Evolutionary conservation across 164 flowering plant genomes (phyloP), one percentile per base, ranked within the genome.

Genomic region (Berberis thunbergii): DNA sequence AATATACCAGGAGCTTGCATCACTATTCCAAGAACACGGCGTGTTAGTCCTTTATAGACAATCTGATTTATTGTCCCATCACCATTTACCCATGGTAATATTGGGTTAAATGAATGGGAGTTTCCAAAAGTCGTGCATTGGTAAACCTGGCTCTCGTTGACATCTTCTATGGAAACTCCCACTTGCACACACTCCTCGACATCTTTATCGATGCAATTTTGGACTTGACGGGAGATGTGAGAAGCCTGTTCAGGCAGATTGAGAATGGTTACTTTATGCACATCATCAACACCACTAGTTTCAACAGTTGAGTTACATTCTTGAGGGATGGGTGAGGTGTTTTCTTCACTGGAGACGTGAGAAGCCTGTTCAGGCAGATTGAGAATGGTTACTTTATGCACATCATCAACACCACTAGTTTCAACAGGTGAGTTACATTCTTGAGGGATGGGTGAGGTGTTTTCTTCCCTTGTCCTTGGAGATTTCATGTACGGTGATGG

Each of bases 81-180:
- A 43, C 86, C 97, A 80, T 94, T 94, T 53, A 94, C 70, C 99
- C 99, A 91, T 55, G 99, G 97, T 64, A 89, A 60, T 77, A 95
- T 82, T 46, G 96, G 96, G 71, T 73, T 64, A 67, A 69, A 79
- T 38, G 69, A 53, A 63, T 58, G 54, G 45, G 73, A 63, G 68
- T 73, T 75, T 64, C 53, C 58, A 50, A 67, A 65, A 59, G 55
- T 49, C 13, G 8, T 50, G 50, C 55, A 53, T 46, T 72, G 54
- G 38, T 9, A 49, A 43, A 26, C 52, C 66, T 77, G 76, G 12
- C 40, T 61, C 50, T 66, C 64, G 11, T 48, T 43, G 45, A 45
- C 50, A 60, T 41, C 62, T 60, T 67, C 76, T 7, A 69, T 57
- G 66, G 60, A 60, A 61, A 6, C 50, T 64, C 67, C 56, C 26